A percentile compares a stretch with the other conserved stretches of the same genome.
These are phyloP conservation scores for Tricholoma bakamatsutake DNA, from an alignment of 768 basidiomycete species.

Conservation along the genomic window DNA sequence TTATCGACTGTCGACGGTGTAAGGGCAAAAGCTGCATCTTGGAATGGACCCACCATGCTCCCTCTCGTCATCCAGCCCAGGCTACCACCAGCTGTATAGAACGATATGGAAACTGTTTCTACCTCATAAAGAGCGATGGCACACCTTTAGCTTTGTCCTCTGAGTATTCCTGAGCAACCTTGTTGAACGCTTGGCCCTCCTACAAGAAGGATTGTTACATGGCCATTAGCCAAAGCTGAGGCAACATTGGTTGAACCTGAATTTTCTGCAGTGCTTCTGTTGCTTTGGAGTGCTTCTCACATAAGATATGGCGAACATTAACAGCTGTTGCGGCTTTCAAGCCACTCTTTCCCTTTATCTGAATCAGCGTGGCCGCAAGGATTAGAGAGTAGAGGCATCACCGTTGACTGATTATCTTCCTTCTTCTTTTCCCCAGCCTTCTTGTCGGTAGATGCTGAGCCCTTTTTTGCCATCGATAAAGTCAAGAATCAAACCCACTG, in stretches of 20 bases:
- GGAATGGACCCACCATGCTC: constrained; percentile 85
- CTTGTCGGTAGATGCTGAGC: constrained; percentile 21
- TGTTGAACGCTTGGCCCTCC: constrained; percentile 81
- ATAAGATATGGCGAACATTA: constrained; percentile 84
- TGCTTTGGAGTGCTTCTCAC: constrained; percentile 82
- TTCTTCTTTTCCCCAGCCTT: constrained; percentile 36
- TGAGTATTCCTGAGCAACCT: constrained; percentile 85
- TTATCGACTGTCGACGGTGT: constrained; percentile 78
- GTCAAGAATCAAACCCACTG: no score
- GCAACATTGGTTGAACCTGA: constrained; percentile 42
- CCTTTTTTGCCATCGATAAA: constrained; percentile 39
- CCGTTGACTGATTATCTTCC: constrained; percentile 37
- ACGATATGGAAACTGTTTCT: neutral
- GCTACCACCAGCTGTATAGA: constrained; percentile 64
- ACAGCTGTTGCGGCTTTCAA: constrained; percentile 77
- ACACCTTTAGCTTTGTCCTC: constrained; percentile 87
- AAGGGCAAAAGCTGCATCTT: constrained; percentile 83
- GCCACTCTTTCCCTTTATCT: constrained; percentile 40
- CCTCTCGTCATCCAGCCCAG: constrained; percentile 85
- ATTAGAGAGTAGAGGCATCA: constrained; percentile 10
- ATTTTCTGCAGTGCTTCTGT: constrained; percentile 75
- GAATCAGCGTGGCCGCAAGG: neutral
- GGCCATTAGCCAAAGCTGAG: neutral
- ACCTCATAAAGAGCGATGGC: constrained; percentile 1
- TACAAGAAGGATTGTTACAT: constrained; percentile 13